Percentiles rank a stretch among this genome's conserved stretches.
Evolutionary conservation across 192 early-diverging fungal genomes (phyloP).

Genomic region (Entomortierella lignicola): DNA sequence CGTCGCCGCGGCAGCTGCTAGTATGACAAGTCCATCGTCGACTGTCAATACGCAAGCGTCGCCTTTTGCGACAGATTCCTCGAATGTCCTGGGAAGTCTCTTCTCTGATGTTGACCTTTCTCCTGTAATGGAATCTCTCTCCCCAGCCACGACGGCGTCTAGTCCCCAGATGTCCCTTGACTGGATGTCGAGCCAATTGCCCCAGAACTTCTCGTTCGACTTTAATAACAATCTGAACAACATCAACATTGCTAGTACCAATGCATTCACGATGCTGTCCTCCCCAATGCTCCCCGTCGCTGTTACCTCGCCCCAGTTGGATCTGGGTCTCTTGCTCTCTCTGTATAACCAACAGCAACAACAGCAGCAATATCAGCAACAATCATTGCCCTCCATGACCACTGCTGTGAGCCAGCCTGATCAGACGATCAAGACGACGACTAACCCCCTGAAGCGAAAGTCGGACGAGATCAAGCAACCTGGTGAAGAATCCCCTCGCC

Average conservation of each 20-base stretch:
- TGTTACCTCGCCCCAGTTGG: slow-evolving; percentile 38
- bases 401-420: neutral
- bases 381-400: neutral
- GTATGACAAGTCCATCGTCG: slow-evolving; percentile 18
- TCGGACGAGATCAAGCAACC: slow-evolving; percentile 28
- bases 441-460: slow-evolving; percentile 50
- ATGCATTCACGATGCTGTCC: slow-evolving; percentile 2
- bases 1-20: slow-evolving; percentile 34
- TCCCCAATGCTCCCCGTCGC: slow-evolving; percentile 8
- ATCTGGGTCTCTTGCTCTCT: slow-evolving; percentile 33
- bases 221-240: slow-evolving; percentile 13
- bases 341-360: slow-evolving; percentile 31
- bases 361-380: slow-evolving; percentile 13
- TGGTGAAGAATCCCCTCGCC: slow-evolving; percentile 39
- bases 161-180: slow-evolving; percentile 22
- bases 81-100: slow-evolving; percentile 33
- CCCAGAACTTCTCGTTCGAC: slow-evolving; percentile 42
- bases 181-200: slow-evolving; percentile 18
- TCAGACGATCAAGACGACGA: neutral
- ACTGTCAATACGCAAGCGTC: slow-evolving; percentile 19
- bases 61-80: slow-evolving; percentile 22
- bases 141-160: slow-evolving; percentile 13
- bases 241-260: neutral
- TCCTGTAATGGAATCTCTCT: slow-evolving; percentile 33
- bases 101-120: slow-evolving; percentile 51